Percentiles rank a stretch among this genome's conserved stretches.
Evolutionary conservation across 2,329 filamentous ascomycete genomes (phyloP).

Genomic region (Chaetomium sp.): DNA sequence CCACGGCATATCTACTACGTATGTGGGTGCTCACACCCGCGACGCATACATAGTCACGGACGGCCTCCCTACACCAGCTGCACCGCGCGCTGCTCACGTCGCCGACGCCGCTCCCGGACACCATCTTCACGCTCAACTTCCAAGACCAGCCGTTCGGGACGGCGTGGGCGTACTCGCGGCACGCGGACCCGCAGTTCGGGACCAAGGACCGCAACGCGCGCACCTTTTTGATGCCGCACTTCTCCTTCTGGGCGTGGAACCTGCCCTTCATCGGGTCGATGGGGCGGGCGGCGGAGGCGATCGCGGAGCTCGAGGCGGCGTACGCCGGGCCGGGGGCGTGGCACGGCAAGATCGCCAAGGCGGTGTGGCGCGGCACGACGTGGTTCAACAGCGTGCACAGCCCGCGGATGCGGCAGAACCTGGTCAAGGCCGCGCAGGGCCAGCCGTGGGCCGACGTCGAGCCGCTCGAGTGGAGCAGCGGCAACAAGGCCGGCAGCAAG

Average conservation of each 20-base stretch:
- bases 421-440: constrained; percentile 41
- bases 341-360: constrained; percentile 45
- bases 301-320: constrained; percentile 43
- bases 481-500: constrained; percentile 34
- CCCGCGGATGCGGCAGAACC: constrained; percentile 46
- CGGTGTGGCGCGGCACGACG: constrained; percentile 55
- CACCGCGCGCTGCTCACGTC: constrained; percentile 55
- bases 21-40: neutral
- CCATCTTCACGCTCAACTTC: constrained; percentile 55
- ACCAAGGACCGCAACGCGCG: constrained; percentile 36
- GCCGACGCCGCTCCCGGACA: constrained; percentile 52
- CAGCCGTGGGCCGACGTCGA: constrained; percentile 54
- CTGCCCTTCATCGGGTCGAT: constrained; percentile 53
- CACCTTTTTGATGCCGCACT: constrained; percentile 58
- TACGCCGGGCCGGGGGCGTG: constrained; percentile 23
- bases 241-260: constrained; percentile 58
- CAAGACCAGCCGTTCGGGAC: constrained; percentile 51
- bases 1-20: neutral
- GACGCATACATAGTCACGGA: constrained; percentile 44
- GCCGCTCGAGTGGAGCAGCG: constrained; percentile 43
- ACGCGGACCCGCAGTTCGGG: constrained; percentile 43
- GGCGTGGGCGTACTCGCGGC: constrained; percentile 52
- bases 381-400: constrained; percentile 52
- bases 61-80: constrained; percentile 56
- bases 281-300: constrained; percentile 43